Evolutionary conservation across 768 basidiomycete species (phyloP).

Genomic region (Dentipellis sp.): DNA sequence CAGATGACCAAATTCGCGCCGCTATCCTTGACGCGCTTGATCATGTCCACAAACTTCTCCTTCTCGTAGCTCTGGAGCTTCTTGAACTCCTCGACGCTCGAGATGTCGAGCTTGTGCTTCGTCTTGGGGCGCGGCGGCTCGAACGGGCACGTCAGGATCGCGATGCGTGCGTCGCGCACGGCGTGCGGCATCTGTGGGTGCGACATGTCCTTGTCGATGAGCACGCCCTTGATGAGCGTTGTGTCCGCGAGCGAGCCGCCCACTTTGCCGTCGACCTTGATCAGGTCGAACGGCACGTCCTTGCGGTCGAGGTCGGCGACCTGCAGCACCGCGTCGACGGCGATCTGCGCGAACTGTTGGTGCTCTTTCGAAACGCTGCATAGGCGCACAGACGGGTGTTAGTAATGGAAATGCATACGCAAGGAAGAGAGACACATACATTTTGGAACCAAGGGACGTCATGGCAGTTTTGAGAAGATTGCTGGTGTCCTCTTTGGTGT

Average conservation of each 20-base stretch:
- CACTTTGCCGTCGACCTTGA: slow-evolving; percentile 99
- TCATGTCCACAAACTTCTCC: slow-evolving; percentile 96
- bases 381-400: too few relatives aligned
- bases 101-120: slow-evolving; percentile 98
- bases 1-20: slow-evolving; percentile 98
- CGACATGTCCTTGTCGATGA: slow-evolving; percentile 99
- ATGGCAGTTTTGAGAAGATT: slow-evolving; percentile 92
- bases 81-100: slow-evolving; percentile 92
- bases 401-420: background rate
- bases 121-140: slow-evolving; percentile 99
- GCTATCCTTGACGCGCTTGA: slow-evolving; percentile 89
- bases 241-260: slow-evolving; percentile 96
- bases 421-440: slow-evolving; percentile 37
- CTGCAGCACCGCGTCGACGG: slow-evolving; percentile 90
- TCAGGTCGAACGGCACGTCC: slow-evolving; percentile 95
- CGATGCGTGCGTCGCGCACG: slow-evolving; percentile 84
- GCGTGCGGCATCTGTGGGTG: slow-evolving; percentile 95
- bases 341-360: slow-evolving; percentile 92
- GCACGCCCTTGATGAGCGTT: slow-evolving; percentile 89
- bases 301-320: slow-evolving; percentile 93
- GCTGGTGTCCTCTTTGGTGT: slow-evolving; percentile 69
- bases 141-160: slow-evolving; percentile 97
- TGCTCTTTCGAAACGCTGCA: slow-evolving; percentile 93
- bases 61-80: slow-evolving; percentile 92
- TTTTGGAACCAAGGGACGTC: slow-evolving; percentile 97